phyloP scores from a whole-genome alignment of 805 yeast genomes.

The Ogataea philodendri region DNA sequence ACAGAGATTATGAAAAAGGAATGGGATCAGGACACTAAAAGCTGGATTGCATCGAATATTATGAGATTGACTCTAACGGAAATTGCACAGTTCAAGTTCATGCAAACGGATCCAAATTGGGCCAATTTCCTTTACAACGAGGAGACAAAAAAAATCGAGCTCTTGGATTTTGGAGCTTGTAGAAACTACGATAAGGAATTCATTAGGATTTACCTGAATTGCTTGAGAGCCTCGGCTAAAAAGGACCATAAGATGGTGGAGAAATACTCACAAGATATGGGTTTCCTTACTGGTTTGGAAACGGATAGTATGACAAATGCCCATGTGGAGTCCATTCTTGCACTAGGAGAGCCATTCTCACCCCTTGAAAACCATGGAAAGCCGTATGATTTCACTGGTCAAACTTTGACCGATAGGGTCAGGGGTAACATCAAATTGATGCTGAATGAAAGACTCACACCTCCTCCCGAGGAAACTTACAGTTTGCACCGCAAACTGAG shows the following conservation, averaged over 20 bases:
- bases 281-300: constrained; percentile 90
- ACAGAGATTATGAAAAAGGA: constrained; percentile 74
- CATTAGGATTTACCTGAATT: constrained; percentile 61
- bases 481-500: constrained; percentile 93
- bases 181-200: constrained; percentile 72
- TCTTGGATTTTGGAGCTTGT: constrained; percentile 95
- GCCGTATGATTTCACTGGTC: constrained; percentile 70
- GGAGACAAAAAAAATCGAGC: constrained; percentile 68
- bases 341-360: constrained; percentile 89
- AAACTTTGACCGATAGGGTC: constrained; percentile 92
- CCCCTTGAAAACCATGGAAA: constrained; percentile 46
- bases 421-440: constrained; percentile 82
- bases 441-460: constrained; percentile 88
- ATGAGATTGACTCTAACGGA: constrained; percentile 86
- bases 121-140: constrained; percentile 89
- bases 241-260: constrained; percentile 65
- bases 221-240: constrained; percentile 71
- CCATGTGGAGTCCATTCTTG: constrained; percentile 86
- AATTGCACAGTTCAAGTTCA: constrained; percentile 78
- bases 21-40: constrained; percentile 67
- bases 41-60: constrained; percentile 81
- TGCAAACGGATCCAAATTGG: constrained; percentile 99
- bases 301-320: constrained; percentile 85
- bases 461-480: constrained; percentile 98
- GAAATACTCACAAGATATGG: constrained; percentile 66